phyloP scores from a whole-genome alignment of 805 yeast genomes.

The Candida tallmaniae region DNA sequence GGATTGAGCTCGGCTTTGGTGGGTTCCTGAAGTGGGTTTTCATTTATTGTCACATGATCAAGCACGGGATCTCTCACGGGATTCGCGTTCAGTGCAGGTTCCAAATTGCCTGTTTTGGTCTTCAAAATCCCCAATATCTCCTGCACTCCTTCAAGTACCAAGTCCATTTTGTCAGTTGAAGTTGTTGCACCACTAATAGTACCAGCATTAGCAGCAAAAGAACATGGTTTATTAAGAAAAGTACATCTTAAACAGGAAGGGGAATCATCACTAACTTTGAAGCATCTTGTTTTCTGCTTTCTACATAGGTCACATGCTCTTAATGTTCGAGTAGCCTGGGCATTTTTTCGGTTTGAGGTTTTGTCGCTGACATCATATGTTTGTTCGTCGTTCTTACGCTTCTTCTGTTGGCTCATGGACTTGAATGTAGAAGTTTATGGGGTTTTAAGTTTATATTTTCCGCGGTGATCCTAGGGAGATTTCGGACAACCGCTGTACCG shows the following conservation, averaged over 20 bases:
- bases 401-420: too few relatives aligned
- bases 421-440: neutral
- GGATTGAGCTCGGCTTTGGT: conserved; percentile 10
- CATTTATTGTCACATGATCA: conserved; percentile 11
- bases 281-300: conserved; percentile 57
- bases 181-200: neutral
- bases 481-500: too few relatives aligned
- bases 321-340: conserved; percentile 39
- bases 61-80: neutral
- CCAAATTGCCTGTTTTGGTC: neutral
- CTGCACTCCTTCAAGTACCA: conserved; percentile 30
- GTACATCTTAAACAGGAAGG: conserved; percentile 56
- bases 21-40: conserved; percentile 18
- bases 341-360: conserved; percentile 17
- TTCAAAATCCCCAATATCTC: conserved; percentile 29
- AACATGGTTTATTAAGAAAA: conserved; percentile 49
- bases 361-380: too few relatives aligned
- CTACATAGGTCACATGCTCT: conserved; percentile 55
- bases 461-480: neutral
- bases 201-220: conserved; percentile 25
- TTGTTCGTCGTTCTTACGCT: conserved; percentile 6
- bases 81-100: neutral
- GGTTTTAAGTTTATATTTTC: neutral
- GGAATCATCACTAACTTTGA: conserved; percentile 44
- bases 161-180: conserved; percentile 22